These are phyloP conservation scores for Cyberlindnera xylosilytica DNA, from an alignment of 805 yeast genomes.

Conservation along the genomic window DNA sequence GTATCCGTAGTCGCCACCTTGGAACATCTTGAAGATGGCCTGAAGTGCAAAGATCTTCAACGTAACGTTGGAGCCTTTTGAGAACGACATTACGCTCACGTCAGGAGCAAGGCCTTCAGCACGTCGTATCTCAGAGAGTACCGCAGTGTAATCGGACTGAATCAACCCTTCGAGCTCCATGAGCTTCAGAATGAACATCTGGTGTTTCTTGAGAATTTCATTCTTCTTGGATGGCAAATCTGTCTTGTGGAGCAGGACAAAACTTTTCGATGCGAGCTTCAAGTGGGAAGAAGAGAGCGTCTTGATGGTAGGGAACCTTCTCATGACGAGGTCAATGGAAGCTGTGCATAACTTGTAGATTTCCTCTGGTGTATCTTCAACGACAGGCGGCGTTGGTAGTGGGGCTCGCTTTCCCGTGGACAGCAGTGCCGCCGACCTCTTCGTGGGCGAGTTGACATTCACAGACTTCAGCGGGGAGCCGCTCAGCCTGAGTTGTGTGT, in stretches of 20 bases:
- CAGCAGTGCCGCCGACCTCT: conserved; percentile 8
- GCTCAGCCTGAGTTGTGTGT: conserved; percentile 20
- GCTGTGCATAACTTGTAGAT: conserved; percentile 19
- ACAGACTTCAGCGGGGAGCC: conserved; percentile 23
- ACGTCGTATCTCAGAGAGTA: conserved; percentile 10
- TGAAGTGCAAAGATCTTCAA: conserved; percentile 23
- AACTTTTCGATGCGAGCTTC: conserved; percentile 23
- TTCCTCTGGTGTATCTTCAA: conserved; percentile 16
- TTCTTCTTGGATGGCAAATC: conserved; percentile 5
- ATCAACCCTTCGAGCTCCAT: conserved; percentile 22
- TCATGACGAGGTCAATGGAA: conserved; percentile 23
- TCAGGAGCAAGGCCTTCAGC: neutral
- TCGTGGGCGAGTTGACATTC: conserved; percentile 24
- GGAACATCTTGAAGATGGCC: conserved; percentile 22
- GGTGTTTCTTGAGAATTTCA: conserved; percentile 20
- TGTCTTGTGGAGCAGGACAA: conserved; percentile 21
- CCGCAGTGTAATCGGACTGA: conserved; percentile 5
- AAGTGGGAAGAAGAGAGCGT: conserved; percentile 19
- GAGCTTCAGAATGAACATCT: conserved; percentile 20
- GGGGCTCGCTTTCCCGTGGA: conserved; percentile 1
- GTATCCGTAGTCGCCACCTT: conserved; percentile 11
- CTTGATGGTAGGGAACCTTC: conserved; percentile 12
- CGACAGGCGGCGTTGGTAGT: neutral
- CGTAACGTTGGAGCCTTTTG: conserved; percentile 1
- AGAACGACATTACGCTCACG: neutral